Percentiles rank a stretch among this genome's conserved stretches.
These are phyloP conservation scores for Linnemannia hyalina DNA, from an alignment of 192 early-diverging fungal genomes.

Conservation along the genomic window DNA sequence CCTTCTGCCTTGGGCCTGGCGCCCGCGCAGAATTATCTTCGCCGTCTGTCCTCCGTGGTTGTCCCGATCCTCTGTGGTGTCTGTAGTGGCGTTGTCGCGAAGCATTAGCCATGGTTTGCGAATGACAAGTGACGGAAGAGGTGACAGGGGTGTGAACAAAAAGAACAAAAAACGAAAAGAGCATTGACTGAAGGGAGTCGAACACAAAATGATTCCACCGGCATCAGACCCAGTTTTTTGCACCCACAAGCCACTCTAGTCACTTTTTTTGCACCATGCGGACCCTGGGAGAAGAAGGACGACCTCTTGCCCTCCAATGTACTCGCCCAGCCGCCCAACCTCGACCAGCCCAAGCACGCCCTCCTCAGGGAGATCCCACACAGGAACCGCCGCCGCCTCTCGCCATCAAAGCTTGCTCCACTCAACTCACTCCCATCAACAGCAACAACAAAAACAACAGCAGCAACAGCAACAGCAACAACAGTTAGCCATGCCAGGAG, in stretches of 20 bases:
- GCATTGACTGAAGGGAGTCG: not conserved
- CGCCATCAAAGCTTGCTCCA: not conserved
- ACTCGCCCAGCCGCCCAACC: constrained; percentile 51
- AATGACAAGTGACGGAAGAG: not conserved
- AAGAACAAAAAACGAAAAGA: not conserved
- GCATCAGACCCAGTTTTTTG: not conserved
- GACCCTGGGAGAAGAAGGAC: not conserved
- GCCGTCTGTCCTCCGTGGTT: not conserved
- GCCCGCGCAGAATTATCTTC: not conserved
- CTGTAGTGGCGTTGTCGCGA: constrained; percentile 32
- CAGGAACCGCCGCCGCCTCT: constrained; percentile 13
- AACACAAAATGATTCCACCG: too few species aligned
- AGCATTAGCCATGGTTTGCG: constrained; percentile 23
- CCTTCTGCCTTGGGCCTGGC: not conserved
- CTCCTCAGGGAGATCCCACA: constrained; percentile 22
- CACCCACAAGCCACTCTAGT: not conserved
- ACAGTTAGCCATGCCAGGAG: constrained; percentile 1
- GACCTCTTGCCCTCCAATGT: constrained; percentile 23
- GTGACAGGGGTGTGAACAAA: not conserved
- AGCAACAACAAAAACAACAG: not conserved
- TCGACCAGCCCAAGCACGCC: constrained; percentile 48
- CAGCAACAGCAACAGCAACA: not conserved
- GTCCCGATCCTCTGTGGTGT: constrained; percentile 19
- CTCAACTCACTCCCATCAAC: not conserved
- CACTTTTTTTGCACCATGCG: not conserved